These are phyloP conservation scores for Mycena rosella DNA, from an alignment of 768 basidiomycete genomes.

Conservation along the genomic window DNA sequence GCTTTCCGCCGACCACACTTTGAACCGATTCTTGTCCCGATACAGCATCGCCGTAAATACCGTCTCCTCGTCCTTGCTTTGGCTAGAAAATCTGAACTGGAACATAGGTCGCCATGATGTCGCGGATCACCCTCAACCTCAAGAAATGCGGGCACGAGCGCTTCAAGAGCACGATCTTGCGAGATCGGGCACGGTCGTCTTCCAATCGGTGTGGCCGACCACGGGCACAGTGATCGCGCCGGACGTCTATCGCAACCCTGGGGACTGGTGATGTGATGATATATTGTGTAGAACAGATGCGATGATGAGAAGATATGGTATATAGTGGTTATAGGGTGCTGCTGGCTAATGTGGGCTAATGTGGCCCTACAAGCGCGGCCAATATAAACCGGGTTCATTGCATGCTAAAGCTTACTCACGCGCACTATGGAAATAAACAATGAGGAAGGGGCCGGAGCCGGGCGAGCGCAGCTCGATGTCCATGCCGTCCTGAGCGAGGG, in stretches of 20 bases:
- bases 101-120: slow-evolving; percentile 68
- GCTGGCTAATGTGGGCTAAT: no score
- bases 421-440: not conserved
- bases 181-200: slow-evolving; percentile 24
- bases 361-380: no score
- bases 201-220: slow-evolving; percentile 3
- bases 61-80: not conserved
- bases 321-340: no score
- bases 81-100: not conserved
- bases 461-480: slow-evolving; percentile 23
- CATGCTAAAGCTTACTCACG: no score
- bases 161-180: slow-evolving; percentile 27
- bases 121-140: no score
- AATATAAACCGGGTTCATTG: no score
- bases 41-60: slow-evolving; percentile 40
- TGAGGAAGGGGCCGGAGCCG: slow-evolving; percentile 29
- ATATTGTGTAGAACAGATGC: no score
- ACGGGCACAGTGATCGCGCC: not conserved
- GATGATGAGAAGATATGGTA: not conserved
- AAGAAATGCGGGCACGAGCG: slow-evolving; percentile 54
- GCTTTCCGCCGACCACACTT: slow-evolving; percentile 22
- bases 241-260: not conserved
- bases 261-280: not conserved
- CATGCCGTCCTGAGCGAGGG: slow-evolving; percentile 30
- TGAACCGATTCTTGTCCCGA: slow-evolving; percentile 1